Conservation (phyloP, 2,329 filamentous ascomycete species). For the Rugonectria rugulosa region DNA sequence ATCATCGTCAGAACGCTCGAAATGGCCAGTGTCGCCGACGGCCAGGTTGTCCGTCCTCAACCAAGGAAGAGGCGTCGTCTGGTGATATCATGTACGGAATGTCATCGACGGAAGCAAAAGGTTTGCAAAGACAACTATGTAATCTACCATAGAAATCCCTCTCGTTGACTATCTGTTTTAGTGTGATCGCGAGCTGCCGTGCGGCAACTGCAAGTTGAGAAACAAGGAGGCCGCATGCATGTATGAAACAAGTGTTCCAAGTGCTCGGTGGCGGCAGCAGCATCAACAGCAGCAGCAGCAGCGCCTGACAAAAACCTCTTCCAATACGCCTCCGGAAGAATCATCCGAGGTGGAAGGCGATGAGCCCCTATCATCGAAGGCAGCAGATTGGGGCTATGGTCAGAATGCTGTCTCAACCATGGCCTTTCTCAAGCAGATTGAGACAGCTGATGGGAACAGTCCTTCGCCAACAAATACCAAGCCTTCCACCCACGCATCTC, state of each 20-base stretch:
- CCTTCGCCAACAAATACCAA: constrained; percentile 5
- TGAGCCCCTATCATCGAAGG: constrained; percentile 50
- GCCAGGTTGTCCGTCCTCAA: constrained; percentile 26
- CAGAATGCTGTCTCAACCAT: constrained; percentile 60
- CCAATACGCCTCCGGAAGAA: neutral
- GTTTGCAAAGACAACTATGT: constrained; percentile 42
- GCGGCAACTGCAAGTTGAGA: constrained; percentile 65
- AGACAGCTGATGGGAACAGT: constrained; percentile 48
- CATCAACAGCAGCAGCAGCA: constrained; percentile 7
- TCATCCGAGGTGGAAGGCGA: constrained; percentile 14
- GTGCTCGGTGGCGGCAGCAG: constrained; percentile 45
- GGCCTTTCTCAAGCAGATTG: constrained; percentile 62
- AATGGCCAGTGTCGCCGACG: constrained; percentile 22
- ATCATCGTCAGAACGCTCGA: neutral
- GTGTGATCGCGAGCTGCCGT: constrained; percentile 68
- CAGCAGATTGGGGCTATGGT: constrained; percentile 63
- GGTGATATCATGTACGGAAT: constrained; percentile 70
- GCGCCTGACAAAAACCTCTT: constrained; percentile 6
- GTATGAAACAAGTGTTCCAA: constrained; percentile 62
- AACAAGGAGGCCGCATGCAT: constrained; percentile 63
- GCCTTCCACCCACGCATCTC: constrained; percentile 14
- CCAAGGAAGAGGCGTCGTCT: constrained; percentile 65
- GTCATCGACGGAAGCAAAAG: constrained; percentile 70
- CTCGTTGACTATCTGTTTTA: constrained; percentile 37
- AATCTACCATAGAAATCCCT: neutral